Evolutionary conservation across 768 basidiomycete species (phyloP).

Genomic region (Leccinum broughii): DNA sequence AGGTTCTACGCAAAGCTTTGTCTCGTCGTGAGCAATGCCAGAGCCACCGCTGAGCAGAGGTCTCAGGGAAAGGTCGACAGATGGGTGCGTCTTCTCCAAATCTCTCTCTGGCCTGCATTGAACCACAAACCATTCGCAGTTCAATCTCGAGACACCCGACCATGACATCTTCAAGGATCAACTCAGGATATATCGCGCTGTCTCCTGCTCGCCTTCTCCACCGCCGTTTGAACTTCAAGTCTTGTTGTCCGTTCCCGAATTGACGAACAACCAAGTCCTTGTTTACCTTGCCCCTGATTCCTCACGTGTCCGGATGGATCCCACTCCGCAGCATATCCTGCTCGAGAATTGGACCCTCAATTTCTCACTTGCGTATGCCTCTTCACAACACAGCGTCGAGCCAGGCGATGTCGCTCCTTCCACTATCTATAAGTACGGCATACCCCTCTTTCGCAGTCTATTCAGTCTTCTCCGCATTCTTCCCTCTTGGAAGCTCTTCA

Average conservation of each 20-base stretch:
- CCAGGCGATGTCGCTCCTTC: slow-evolving; percentile 59
- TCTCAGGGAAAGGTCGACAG: slow-evolving; percentile 62
- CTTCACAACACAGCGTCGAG: slow-evolving; percentile 24
- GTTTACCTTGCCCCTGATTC: slow-evolving; percentile 62
- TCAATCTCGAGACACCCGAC: slow-evolving; percentile 81
- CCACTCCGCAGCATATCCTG: slow-evolving; percentile 65
- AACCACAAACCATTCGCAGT: slow-evolving; percentile 44
- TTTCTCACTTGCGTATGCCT: slow-evolving; percentile 36
- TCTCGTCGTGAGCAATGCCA: slow-evolving; percentile 71
- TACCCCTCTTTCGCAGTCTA: slow-evolving; percentile 78
- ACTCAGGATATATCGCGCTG: slow-evolving; percentile 56
- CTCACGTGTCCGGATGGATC: slow-evolving; percentile 64
- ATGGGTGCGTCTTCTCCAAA: slow-evolving; percentile 59
- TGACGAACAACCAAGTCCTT: slow-evolving; percentile 68
- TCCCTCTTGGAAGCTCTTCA: slow-evolving; percentile 74
- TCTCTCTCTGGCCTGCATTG: not conserved
- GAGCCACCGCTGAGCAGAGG: slow-evolving; percentile 54
- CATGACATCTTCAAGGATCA: slow-evolving; percentile 65
- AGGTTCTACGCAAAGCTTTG: slow-evolving; percentile 82
- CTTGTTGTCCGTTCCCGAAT: slow-evolving; percentile 66
- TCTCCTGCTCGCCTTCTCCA: slow-evolving; percentile 35
- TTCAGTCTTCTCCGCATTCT: slow-evolving; percentile 67
- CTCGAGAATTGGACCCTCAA: slow-evolving; percentile 70
- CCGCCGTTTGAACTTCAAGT: slow-evolving; percentile 69
- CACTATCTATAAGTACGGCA: slow-evolving; percentile 83